Conservation (phyloP, 768 basidiomycete genomes). For the Piloderma croceum region DNA sequence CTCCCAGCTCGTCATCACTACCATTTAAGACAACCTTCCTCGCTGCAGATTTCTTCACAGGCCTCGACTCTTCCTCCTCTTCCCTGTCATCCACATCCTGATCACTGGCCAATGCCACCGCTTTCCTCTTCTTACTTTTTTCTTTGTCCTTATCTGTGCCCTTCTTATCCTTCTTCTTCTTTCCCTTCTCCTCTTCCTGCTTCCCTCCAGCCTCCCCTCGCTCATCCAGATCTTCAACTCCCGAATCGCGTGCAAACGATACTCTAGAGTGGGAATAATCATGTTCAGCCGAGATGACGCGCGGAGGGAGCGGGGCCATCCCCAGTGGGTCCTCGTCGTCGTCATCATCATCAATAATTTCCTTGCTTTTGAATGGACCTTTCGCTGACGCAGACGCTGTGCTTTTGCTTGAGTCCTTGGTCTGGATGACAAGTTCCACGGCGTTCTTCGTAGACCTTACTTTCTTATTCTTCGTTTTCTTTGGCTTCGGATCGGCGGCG, state of each 20-base stretch:
- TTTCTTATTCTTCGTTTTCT: slow-evolving; percentile 27
- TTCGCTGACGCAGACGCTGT: background rate
- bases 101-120: background rate
- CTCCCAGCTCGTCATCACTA: background rate
- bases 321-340: slow-evolving; percentile 21
- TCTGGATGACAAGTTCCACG: too few relatives aligned
- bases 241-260: slow-evolving; percentile 9
- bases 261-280: background rate
- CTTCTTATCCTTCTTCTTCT: slow-evolving; percentile 10
- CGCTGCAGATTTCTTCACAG: slow-evolving; percentile 4
- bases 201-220: slow-evolving; percentile 17
- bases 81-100: slow-evolving; percentile 6
- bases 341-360: slow-evolving; percentile 34
- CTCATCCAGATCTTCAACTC: slow-evolving; percentile 22
- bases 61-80: slow-evolving; percentile 11
- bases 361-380: slow-evolving; percentile 38
- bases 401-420: background rate
- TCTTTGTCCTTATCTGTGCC: slow-evolving; percentile 17
- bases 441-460: slow-evolving; percentile 25
- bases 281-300: background rate
- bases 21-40: slow-evolving; percentile 5
- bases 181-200: slow-evolving; percentile 15
- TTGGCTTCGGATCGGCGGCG: slow-evolving; percentile 6
- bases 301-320: slow-evolving; percentile 8
- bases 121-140: background rate